phyloP scores from a whole-genome alignment of 306 rosid species.

The Sesbania bispinosa region DNA sequence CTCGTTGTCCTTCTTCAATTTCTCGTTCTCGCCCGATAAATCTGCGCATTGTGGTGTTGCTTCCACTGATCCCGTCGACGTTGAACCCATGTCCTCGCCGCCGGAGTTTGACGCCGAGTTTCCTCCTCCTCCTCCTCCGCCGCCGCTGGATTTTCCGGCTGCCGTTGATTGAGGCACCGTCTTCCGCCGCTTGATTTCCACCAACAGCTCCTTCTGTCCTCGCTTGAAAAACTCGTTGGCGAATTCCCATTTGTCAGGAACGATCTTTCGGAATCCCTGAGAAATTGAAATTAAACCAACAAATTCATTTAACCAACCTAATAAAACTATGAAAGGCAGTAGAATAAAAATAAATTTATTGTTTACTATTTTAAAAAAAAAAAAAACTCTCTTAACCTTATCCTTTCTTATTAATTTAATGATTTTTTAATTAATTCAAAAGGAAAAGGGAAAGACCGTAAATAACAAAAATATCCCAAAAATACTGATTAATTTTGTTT shows the following conservation, averaged over 20 bases:
- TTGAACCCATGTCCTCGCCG: conserved; percentile 71
- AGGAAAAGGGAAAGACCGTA: no score
- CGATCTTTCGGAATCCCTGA: conserved; percentile 86
- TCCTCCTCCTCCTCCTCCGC: no score
- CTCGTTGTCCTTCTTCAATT: conserved; percentile 64
- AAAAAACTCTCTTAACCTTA: background rate
- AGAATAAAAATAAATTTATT: no score
- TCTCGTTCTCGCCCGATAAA: conserved; percentile 60
- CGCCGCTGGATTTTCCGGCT: conserved; percentile 30
- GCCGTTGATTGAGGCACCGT: background rate
- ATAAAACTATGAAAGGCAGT: no score
- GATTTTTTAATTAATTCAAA: background rate
- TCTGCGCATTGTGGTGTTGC: conserved; percentile 29
- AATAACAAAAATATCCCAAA: no score
- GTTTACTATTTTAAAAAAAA: no score
- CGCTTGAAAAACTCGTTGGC: conserved; percentile 74
- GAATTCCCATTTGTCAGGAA: conserved; percentile 93
- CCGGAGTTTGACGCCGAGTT: conserved; percentile 53
- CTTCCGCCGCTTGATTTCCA: conserved; percentile 69
- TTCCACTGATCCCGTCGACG: conserved; percentile 65
- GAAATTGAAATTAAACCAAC: background rate
- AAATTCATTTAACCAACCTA: no score
- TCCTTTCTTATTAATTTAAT: background rate
- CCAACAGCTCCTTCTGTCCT: conserved; percentile 56
- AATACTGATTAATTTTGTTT: no score